Evolutionary conservation across 345 rosid species (phyloP).

Genomic region (Citrus maxima): DNA sequence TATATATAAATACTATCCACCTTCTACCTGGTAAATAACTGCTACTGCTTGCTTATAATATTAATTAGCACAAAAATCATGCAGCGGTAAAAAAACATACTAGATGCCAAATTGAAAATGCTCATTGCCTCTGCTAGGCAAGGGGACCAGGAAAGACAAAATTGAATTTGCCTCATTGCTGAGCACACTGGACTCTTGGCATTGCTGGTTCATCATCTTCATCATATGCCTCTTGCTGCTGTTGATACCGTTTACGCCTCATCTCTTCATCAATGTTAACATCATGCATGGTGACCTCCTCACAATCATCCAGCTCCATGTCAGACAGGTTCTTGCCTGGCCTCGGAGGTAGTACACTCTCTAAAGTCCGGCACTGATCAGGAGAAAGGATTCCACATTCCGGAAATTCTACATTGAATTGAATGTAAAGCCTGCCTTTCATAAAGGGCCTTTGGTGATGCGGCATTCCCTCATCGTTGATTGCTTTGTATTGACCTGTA

Average conservation of each 20-base stretch:
- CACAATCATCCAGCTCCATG: constrained; percentile 71
- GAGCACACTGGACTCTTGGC: constrained; percentile 75
- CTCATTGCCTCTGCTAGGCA: background rate
- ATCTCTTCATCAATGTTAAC: constrained; percentile 59
- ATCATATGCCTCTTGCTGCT: constrained; percentile 62
- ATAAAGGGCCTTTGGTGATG: constrained; percentile 56
- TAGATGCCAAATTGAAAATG: background rate
- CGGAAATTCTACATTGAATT: constrained; percentile 60
- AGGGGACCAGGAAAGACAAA: background rate
- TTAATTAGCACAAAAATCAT: background rate
- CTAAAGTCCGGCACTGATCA: constrained; percentile 51
- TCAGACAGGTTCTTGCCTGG: constrained; percentile 32
- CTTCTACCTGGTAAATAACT: background rate
- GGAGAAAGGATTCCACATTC: constrained; percentile 40
- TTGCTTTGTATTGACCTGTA: constrained; percentile 49
- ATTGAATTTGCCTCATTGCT: constrained; percentile 34
- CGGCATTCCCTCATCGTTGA: constrained; percentile 64
- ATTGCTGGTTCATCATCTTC: constrained; percentile 44
- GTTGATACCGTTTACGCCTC: constrained; percentile 50
- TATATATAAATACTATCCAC: background rate
- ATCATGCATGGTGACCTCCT: constrained; percentile 68
- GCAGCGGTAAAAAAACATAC: background rate
- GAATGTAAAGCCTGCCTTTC: constrained; percentile 63
- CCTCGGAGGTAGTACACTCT: constrained; percentile 46
- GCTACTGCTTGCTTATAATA: background rate